Evolutionary conservation across 805 yeast species (phyloP).

Genomic region (Jamesozyma gamospora): DNA sequence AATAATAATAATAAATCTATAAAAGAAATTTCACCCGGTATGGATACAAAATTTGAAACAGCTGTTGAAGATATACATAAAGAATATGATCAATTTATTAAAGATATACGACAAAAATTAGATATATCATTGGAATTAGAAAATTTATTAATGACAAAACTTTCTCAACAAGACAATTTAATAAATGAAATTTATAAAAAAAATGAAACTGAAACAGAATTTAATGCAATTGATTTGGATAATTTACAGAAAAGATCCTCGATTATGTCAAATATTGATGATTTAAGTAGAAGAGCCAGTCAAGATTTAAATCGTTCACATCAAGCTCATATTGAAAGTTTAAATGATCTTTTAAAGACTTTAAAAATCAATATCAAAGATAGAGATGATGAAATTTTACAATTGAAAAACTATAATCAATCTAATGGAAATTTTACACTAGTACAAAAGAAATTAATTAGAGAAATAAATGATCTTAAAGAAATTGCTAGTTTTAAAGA

Average conservation of each 20-base stretch:
- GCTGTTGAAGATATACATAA: conserved; percentile 23
- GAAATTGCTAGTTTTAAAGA: conserved; percentile 13
- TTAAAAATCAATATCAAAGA: conserved; percentile 7
- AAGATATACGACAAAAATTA: conserved; percentile 17
- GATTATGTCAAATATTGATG: background rate
- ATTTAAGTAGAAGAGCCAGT: background rate
- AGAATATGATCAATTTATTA: conserved; percentile 23
- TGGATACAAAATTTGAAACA: conserved; percentile 20
- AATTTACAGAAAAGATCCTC: background rate
- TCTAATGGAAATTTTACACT: conserved; percentile 3
- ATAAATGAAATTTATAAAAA: conserved; percentile 4
- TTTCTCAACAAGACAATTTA: conserved; percentile 16
- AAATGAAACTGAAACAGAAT: background rate
- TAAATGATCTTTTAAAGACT: conserved; percentile 9
- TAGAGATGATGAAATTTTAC: conserved; percentile 10
- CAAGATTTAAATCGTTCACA: conserved; percentile 9
- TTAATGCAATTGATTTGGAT: background rate
- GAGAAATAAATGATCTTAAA: conserved; percentile 10
- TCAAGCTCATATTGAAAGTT: conserved; percentile 13
- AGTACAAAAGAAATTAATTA: conserved; percentile 8
- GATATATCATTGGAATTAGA: conserved; percentile 14
- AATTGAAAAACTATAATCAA: conserved; percentile 4
- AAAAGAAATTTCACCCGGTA: background rate
- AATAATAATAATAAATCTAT: background rate
- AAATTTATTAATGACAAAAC: conserved; percentile 11